These are phyloP conservation scores for Podila epigama DNA, from an alignment of 192 early-diverging fungal genomes.

Conservation along the genomic window DNA sequence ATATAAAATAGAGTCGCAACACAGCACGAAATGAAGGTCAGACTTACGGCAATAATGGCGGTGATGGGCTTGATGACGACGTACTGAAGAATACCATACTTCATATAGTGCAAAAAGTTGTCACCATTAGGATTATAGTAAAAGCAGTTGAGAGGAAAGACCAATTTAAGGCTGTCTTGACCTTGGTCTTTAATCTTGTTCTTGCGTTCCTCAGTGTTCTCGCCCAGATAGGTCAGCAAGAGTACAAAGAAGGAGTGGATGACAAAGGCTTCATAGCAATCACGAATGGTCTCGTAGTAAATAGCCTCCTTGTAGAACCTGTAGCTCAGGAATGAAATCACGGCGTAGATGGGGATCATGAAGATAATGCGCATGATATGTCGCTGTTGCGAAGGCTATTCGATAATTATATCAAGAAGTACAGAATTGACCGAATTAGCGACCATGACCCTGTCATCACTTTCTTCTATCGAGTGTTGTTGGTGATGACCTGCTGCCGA, in stretches of 20 bases:
- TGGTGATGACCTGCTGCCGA: too few species aligned
- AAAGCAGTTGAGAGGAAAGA: conserved; percentile 69
- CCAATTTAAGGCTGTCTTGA: conserved; percentile 56
- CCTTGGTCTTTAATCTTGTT: conserved; percentile 29
- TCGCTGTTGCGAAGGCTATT: conserved; percentile 68
- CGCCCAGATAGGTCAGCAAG: conserved; percentile 72
- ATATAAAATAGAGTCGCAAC: background rate
- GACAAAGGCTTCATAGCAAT: conserved; percentile 79
- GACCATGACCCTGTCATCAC: too few species aligned
- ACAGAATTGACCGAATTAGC: too few species aligned
- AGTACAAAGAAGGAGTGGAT: conserved; percentile 79
- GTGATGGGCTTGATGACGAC: conserved; percentile 65
- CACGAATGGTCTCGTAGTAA: conserved; percentile 73
- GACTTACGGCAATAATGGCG: conserved; percentile 59
- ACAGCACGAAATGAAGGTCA: background rate
- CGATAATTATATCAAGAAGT: background rate
- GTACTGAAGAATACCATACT: conserved; percentile 77
- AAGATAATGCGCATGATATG: conserved; percentile 79
- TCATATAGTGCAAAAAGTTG: conserved; percentile 63
- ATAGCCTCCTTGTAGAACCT: conserved; percentile 71
- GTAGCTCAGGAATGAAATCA: conserved; percentile 73
- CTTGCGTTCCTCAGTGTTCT: conserved; percentile 51
- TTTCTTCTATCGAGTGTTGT: too few species aligned
- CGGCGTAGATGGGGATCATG: conserved; percentile 76
- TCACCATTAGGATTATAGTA: conserved; percentile 63